Base-by-base conservation (phyloP, 352 stramenopile genomes). In the Phytophthora cryptogea region DNA sequence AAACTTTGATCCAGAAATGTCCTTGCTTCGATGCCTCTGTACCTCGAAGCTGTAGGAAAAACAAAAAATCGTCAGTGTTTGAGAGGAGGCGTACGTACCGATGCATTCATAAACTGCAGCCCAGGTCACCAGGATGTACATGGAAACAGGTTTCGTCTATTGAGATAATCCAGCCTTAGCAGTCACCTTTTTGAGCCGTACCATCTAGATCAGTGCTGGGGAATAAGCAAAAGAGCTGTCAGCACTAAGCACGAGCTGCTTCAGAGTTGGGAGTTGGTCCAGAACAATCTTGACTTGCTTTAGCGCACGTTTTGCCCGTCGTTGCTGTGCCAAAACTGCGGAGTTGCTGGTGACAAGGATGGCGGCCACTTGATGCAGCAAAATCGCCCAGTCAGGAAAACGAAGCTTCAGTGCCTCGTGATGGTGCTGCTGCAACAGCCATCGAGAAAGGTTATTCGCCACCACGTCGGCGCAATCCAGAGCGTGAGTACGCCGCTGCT, bases 371-470 rank as follows among this genome's bases (percentile, higher is more conserved):
- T 60, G 58, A 2, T 49, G 42, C 5, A 90, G 50, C 39, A 89
- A 36, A 1, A 17, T n/a, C 0, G 74, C 66, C 83, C 80, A 92
- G 17, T 85, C 65, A 10, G 33, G 36, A 35, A 88, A 86, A 14
- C 48, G 52, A n/a, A 60, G 56, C n/a, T 72, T 80, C 10, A 63
- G 62, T 10, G 67, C 51, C 52, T 88, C 68, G n/a, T 82, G 67
- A 17, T 92, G 80, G 2, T 46, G 51, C 26, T 83, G 80, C 39
- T 69, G 59, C 31, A 84, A 39, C 45, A 92, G 17, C 44, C 59
- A 70, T 41, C 28, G 42, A 16, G 54, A 17, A 3, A 72, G 44
- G n/a, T 65, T 69, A 8, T 50, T 72, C 32, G 79, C 39, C 27
- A 89, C 59, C 7, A 65, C 54, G 14, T 83, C 71, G 6, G 70